phyloP scores from a whole-genome alignment of 495 filamentous ascomycete species.

The Rusavskia elegans region DNA sequence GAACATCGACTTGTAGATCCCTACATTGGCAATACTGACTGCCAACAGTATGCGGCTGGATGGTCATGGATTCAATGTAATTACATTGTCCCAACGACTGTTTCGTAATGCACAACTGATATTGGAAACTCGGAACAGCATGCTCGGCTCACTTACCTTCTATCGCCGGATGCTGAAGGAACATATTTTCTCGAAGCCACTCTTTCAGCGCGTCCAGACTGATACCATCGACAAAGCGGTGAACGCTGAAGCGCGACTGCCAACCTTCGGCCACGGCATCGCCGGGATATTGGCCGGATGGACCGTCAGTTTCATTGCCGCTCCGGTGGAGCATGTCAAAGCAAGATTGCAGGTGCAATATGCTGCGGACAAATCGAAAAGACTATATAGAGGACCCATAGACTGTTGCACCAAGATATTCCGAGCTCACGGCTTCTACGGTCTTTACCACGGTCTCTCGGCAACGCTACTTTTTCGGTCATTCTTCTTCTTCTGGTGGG shows the following conservation, averaged over 20 bases:
- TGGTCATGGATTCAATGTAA: conserved; percentile 87
- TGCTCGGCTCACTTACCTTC: conserved; percentile 82
- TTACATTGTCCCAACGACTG: not conserved
- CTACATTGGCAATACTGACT: conserved; percentile 22
- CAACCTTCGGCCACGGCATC: conserved; percentile 65
- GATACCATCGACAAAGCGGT: conserved; percentile 1
- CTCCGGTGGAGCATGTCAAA: conserved; percentile 92
- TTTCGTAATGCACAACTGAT: not conserved
- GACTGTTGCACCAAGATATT: conserved; percentile 65
- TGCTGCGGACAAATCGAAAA: conserved; percentile 49
- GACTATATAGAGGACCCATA: conserved; percentile 72
- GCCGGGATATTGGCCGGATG: conserved; percentile 76
- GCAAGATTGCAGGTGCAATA: conserved; percentile 91
- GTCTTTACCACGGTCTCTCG: conserved; percentile 68
- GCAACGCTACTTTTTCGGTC: conserved; percentile 79
- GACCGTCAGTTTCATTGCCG: conserved; percentile 64
- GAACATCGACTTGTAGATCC: not conserved
- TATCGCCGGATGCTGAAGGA: conserved; percentile 71
- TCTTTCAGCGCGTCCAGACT: conserved; percentile 18
- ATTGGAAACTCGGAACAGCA: conserved; percentile 24
- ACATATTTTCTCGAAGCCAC: conserved; percentile 53
- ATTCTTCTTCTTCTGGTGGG: conserved; percentile 98
- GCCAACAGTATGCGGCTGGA: conserved; percentile 64
- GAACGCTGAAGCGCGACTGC: conserved; percentile 31
- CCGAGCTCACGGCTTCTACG: conserved; percentile 51